phyloP scores from a whole-genome alignment of 768 basidiomycete species.

The Chalciporus pseudorubinellus region DNA sequence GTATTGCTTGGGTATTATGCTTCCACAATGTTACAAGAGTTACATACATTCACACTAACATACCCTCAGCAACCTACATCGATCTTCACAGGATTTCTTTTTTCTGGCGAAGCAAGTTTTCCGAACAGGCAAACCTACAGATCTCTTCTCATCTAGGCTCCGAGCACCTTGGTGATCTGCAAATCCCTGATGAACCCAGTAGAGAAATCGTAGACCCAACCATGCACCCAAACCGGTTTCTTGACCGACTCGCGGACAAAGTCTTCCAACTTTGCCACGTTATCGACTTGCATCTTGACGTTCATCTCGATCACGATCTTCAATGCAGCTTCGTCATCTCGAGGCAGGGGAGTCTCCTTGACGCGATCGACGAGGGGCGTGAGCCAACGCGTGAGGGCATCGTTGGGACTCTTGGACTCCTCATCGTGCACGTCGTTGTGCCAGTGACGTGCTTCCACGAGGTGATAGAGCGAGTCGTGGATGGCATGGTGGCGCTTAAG shows the following conservation, averaged over 20 bases:
- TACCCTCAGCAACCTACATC: too few relatives aligned
- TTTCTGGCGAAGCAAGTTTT: background rate
- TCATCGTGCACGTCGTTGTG: conserved; percentile 15
- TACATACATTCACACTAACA: too few relatives aligned
- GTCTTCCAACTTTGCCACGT: conserved; percentile 40
- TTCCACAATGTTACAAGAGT: too few relatives aligned
- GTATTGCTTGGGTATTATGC: too few relatives aligned
- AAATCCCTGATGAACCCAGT: conserved; percentile 60
- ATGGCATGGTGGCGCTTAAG: conserved; percentile 7
- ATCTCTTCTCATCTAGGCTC: background rate
- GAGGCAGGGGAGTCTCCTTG: conserved; percentile 37
- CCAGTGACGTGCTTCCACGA: conserved; percentile 22
- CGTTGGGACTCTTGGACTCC: conserved; percentile 31
- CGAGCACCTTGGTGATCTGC: conserved; percentile 42
- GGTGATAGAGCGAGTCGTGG: conserved; percentile 17
- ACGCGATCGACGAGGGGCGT: conserved; percentile 60
- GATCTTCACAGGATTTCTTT: background rate
- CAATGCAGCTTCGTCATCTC: conserved; percentile 28
- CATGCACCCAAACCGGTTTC: conserved; percentile 60
- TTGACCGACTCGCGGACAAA: conserved; percentile 39
- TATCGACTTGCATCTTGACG: conserved; percentile 52
- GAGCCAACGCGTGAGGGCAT: conserved; percentile 69
- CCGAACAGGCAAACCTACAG: background rate
- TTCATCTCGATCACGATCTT: conserved; percentile 50
- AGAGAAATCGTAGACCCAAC: conserved; percentile 68